Evolutionary conservation across 768 basidiomycete genomes (phyloP).

Genomic region (Russula griseocarnosa): DNA sequence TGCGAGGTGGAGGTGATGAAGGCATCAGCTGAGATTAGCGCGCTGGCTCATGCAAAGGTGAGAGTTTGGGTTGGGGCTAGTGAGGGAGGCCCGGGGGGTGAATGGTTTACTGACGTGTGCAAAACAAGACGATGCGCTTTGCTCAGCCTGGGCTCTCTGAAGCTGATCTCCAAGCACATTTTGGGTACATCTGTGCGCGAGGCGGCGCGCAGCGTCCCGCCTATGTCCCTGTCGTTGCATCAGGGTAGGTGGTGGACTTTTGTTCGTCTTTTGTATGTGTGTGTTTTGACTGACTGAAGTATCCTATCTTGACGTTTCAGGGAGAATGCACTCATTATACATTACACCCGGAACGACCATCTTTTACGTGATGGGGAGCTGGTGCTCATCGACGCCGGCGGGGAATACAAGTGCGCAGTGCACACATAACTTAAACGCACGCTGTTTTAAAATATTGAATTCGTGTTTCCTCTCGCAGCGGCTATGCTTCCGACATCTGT

Average conservation of each 20-base stretch:
- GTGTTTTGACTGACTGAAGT: neutral
- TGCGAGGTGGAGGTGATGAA: constrained; percentile 79
- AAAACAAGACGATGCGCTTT: constrained; percentile 76
- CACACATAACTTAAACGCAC: neutral
- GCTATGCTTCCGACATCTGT: constrained; percentile 96
- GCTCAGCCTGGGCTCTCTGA: constrained; percentile 55
- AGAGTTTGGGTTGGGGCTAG: neutral
- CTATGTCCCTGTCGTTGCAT: constrained; percentile 98
- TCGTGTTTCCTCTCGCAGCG: constrained; percentile 41
- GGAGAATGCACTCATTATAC: constrained; percentile 84
- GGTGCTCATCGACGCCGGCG: constrained; percentile 86
- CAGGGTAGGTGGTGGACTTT: constrained; percentile 54
- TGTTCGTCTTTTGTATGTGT: neutral
- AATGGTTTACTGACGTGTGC: too few relatives aligned
- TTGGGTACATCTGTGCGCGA: constrained; percentile 81
- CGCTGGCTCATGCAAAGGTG: constrained; percentile 79
- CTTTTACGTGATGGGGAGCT: constrained; percentile 65
- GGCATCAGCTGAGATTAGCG: constrained; percentile 82
- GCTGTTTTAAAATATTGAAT: neutral
- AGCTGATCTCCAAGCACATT: constrained; percentile 68
- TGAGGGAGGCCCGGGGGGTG: too few relatives aligned
- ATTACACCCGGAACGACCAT: constrained; percentile 91
- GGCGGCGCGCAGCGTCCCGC: constrained; percentile 81
- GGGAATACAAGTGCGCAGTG: constrained; percentile 74
- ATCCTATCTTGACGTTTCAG: constrained; percentile 38